A percentile compares a stretch with the other conserved stretches of the same genome.
Evolutionary conservation across 2,329 filamentous ascomycete genomes (phyloP).

Genomic region (Clarireedia paspali): DNA sequence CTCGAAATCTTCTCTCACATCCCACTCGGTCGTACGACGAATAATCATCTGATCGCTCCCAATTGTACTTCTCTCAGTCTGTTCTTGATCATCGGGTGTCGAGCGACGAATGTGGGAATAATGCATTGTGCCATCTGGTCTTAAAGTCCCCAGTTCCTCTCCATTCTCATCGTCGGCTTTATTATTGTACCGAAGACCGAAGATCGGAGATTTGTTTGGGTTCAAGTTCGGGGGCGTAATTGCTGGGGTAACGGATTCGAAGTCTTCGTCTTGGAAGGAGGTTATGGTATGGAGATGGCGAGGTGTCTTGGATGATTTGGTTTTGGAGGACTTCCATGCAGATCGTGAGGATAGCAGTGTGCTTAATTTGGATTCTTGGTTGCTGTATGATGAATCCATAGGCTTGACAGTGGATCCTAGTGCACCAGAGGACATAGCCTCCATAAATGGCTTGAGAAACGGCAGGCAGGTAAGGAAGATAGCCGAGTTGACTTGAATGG

Average conservation of each 20-base stretch:
- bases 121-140: slow-evolving; percentile 12
- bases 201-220: neutral
- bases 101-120: slow-evolving; percentile 9
- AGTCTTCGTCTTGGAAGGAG: slow-evolving; percentile 1
- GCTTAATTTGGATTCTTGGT: slow-evolving; percentile 9
- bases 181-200: slow-evolving; percentile 2
- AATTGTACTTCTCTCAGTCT: slow-evolving; percentile 9
- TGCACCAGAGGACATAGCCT: slow-evolving; percentile 15
- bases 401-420: slow-evolving; percentile 12
- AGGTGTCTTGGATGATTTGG: neutral
- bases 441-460: slow-evolving; percentile 20
- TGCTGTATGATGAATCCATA: slow-evolving; percentile 11
- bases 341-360: slow-evolving; percentile 9
- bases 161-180: neutral
- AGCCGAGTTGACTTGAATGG: slow-evolving; percentile 17
- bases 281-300: neutral
- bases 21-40: slow-evolving; percentile 14
- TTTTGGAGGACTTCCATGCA: slow-evolving; percentile 4
- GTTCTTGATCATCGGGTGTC: slow-evolving; percentile 12
- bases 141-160: slow-evolving; percentile 7
- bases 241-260: neutral
- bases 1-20: slow-evolving; percentile 10
- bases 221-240: neutral
- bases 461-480: slow-evolving; percentile 18
- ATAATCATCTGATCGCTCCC: slow-evolving; percentile 17